These are phyloP conservation scores for Calophaca sinica DNA, from an alignment of 306 rosid genomes.

Conservation along the genomic window DNA sequence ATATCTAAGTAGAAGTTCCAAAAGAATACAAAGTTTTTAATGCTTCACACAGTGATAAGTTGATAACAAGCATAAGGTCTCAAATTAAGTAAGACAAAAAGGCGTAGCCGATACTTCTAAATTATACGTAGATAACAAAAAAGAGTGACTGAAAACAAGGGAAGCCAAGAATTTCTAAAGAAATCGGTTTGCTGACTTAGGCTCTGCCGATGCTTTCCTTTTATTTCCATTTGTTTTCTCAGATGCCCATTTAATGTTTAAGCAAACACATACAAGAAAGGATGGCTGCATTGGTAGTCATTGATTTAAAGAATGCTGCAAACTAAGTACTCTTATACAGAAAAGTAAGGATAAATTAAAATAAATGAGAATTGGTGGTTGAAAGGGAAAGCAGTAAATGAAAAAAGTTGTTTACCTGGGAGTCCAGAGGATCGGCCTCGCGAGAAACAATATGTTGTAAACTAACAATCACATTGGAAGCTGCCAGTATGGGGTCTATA, in stretches of 20 bases:
- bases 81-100: background rate
- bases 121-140: background rate
- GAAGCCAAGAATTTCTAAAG: no score
- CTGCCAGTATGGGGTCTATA: conserved; percentile 85
- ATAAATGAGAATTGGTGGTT: no score
- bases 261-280: no score
- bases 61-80: background rate
- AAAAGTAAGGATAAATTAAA: no score
- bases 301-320: no score
- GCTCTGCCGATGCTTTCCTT: no score
- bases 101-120: conserved; percentile 23
- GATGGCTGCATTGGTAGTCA: no score
- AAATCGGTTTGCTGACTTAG: no score
- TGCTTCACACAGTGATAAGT: conserved; percentile 17
- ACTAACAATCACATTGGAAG: conserved; percentile 78
- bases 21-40: conserved; percentile 24
- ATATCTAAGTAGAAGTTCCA: background rate
- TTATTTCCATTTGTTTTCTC: no score
- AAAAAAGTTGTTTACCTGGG: conserved; percentile 63
- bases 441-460: conserved; percentile 91
- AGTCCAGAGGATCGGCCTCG: conserved; percentile 84
- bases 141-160: no score
- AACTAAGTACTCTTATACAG: no score
- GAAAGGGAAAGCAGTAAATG: background rate
- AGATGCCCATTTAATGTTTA: no score